Evolutionary conservation across 352 stramenopile species (phyloP).

Genomic region (Achlya hypogyna): DNA sequence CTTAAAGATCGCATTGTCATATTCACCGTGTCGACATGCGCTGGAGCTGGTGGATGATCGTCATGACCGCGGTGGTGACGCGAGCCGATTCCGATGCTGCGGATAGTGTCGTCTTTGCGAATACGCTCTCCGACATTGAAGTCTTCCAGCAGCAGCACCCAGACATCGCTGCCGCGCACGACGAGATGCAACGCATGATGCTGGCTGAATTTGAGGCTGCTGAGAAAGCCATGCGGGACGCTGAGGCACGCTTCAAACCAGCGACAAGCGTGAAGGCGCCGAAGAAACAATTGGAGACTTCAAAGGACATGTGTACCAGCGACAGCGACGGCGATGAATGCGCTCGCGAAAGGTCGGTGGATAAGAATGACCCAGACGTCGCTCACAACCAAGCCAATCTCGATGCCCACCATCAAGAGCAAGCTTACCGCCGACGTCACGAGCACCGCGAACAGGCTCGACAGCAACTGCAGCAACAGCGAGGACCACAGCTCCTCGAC

Average conservation of each 20-base stretch:
- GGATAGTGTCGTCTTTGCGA: constrained; percentile 2
- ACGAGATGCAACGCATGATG: constrained; percentile 5
- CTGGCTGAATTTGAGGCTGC: background rate
- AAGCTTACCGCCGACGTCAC: background rate
- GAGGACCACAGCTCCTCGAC: background rate
- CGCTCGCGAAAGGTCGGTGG: no score
- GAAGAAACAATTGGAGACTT: no score
- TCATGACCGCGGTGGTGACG: background rate
- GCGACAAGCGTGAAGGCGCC: background rate
- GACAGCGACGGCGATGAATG: no score
- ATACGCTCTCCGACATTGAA: constrained; percentile 6
- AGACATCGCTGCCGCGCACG: background rate
- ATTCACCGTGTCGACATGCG: background rate
- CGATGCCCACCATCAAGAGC: no score
- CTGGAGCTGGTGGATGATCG: background rate
- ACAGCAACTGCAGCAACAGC: background rate
- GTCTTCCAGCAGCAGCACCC: constrained; percentile 6
- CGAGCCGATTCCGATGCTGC: background rate
- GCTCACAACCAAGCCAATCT: no score
- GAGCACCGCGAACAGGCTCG: background rate
- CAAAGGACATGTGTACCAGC: no score
- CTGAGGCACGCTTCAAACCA: background rate
- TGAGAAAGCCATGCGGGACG: background rate
- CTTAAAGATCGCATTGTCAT: constrained; percentile 16
- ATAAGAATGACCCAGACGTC: no score